phyloP scores from a whole-genome alignment of 331 rosid genomes.

The Malus hybrid region DNA sequence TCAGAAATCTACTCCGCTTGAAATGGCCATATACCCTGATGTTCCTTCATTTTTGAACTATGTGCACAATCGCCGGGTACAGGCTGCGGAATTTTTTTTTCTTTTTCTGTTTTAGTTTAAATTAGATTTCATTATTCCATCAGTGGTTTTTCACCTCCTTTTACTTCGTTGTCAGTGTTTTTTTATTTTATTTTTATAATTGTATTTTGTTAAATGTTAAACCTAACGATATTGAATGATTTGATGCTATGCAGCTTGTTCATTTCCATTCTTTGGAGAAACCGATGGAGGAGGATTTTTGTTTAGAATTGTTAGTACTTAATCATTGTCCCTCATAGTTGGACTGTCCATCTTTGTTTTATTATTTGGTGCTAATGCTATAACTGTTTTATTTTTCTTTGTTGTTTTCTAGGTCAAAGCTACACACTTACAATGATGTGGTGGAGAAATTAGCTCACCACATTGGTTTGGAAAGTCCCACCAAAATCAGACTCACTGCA shows the following conservation, averaged over 20 bases:
- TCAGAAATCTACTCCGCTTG: too few species aligned
- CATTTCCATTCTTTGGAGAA: slow-evolving; percentile 73
- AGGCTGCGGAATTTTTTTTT: too few species aligned
- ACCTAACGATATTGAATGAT: neutral
- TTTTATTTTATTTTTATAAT: too few species aligned
- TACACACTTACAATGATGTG: slow-evolving; percentile 67
- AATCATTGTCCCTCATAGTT: neutral
- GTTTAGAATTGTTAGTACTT: slow-evolving; percentile 69
- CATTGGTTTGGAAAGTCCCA: slow-evolving; percentile 67
- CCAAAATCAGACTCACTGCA: slow-evolving; percentile 78
- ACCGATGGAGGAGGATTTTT: slow-evolving; percentile 82
- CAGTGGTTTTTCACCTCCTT: too few species aligned
- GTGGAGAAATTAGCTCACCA: slow-evolving; percentile 61
- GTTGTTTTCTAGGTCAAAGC: slow-evolving; percentile 50
- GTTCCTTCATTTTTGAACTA: too few species aligned
- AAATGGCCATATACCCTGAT: too few species aligned
- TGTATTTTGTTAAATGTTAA: neutral
- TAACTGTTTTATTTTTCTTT: slow-evolving; percentile 2
- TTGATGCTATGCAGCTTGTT: slow-evolving; percentile 52
- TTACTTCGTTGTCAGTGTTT: too few species aligned
- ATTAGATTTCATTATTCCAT: too few species aligned
- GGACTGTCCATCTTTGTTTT: too few species aligned
- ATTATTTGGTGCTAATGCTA: too few species aligned
- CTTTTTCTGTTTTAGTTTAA: too few species aligned
- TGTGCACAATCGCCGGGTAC: too few species aligned